These are phyloP conservation scores for Ceraceosorus guamensis DNA, from an alignment of 1,284 basidiomycete genomes.

Conservation along the genomic window DNA sequence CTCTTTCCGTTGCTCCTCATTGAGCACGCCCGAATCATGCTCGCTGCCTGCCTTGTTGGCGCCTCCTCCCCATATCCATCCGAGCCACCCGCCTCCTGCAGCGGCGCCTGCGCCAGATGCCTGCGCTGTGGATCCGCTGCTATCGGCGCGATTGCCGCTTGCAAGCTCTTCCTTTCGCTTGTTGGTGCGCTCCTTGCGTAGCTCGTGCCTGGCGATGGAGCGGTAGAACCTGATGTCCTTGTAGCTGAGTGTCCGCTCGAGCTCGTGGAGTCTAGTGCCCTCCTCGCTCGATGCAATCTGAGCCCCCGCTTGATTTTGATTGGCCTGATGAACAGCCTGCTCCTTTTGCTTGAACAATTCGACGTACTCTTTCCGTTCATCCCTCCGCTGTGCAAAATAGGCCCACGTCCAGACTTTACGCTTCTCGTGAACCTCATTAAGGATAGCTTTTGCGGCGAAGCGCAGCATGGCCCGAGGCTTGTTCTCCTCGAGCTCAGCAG, in stretches of 20 bases:
- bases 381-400: constrained; percentile 78
- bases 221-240: constrained; percentile 97
- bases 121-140: constrained; percentile 47
- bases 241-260: constrained; percentile 80
- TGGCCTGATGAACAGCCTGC: constrained; percentile 26
- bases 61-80: constrained; percentile 43
- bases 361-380: constrained; percentile 76
- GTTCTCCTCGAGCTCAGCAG: constrained; percentile 61
- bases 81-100: constrained; percentile 39
- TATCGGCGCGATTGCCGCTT: constrained; percentile 57
- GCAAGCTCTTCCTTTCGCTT: constrained; percentile 48
- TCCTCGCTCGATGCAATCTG: constrained; percentile 28
- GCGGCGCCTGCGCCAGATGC: background rate
- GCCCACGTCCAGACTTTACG: constrained; percentile 84
- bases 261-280: constrained; percentile 54
- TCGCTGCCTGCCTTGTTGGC: constrained; percentile 16
- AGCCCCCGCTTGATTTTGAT: constrained; percentile 32
- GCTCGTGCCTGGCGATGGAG: constrained; percentile 81
- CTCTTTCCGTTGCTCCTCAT: constrained; percentile 84
- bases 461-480: constrained; percentile 65
- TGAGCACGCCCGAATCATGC: constrained; percentile 58
- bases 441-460: constrained; percentile 76
- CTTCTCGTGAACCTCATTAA: constrained; percentile 77
- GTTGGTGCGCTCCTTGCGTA: constrained; percentile 65
- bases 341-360: constrained; percentile 74